These are phyloP conservation scores for Botrytis pseudocinerea DNA, from an alignment of 2,329 filamentous ascomycete genomes.

Conservation along the genomic window DNA sequence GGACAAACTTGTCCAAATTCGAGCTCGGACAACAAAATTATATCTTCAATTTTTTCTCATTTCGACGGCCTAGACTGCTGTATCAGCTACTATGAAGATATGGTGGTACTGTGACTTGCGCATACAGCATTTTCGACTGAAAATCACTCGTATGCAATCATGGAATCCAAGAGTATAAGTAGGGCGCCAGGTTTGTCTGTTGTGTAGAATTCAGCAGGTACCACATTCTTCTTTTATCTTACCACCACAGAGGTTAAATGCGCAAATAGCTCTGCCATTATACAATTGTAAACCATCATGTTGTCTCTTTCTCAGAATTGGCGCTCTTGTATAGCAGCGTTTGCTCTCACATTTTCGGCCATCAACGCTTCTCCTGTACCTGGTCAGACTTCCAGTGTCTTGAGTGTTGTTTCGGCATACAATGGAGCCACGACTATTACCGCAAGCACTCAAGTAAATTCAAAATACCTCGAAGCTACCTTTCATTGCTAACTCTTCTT, in stretches of 20 bases:
- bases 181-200: background rate
- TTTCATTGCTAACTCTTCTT: background rate
- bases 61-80: background rate
- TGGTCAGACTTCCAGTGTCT: background rate
- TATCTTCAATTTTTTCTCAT: background rate
- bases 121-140: background rate
- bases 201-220: background rate
- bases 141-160: background rate
- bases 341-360: background rate
- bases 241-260: background rate
- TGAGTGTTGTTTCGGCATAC: background rate
- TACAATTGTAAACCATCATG: background rate
- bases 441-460: background rate
- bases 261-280: background rate
- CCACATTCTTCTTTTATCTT: background rate
- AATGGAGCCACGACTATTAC: background rate
- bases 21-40: background rate
- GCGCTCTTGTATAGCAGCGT: background rate
- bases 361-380: background rate
- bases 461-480: too few relatives aligned
- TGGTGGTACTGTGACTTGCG: background rate
- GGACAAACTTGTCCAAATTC: background rate
- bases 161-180: background rate
- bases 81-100: background rate
- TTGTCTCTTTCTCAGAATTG: background rate